A percentile compares a stretch with the other conserved stretches of the same genome.
These are phyloP conservation scores for Colletotrichum sp. DNA, from an alignment of 2,329 filamentous ascomycete genomes.

Conservation along the genomic window DNA sequence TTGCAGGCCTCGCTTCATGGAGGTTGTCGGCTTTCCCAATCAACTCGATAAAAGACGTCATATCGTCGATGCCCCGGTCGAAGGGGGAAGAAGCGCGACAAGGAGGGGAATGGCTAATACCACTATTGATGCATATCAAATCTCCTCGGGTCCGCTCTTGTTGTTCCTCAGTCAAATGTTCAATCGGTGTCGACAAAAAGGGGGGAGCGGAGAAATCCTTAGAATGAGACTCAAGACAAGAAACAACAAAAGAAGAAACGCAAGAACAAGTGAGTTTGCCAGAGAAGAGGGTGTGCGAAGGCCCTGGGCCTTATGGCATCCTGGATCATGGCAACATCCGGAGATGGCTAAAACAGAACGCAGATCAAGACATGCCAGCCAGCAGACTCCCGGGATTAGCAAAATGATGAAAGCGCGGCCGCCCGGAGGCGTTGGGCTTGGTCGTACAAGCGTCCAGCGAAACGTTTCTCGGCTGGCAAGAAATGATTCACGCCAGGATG, in stretches of 20 bases:
- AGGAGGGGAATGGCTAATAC: not conserved
- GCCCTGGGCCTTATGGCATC: not conserved
- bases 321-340: not conserved
- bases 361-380: not conserved
- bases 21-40: slow-evolving; percentile 21
- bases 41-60: slow-evolving; percentile 9
- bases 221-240: not conserved
- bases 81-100: not conserved
- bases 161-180: not conserved
- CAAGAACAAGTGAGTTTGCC: not conserved
- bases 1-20: slow-evolving; percentile 4
- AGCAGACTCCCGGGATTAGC: not conserved
- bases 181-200: not conserved
- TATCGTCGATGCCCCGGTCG: not conserved
- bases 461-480: not conserved
- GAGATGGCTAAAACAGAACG: not conserved
- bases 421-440: not conserved
- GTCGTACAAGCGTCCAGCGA: not conserved
- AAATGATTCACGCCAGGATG: not conserved
- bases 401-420: not conserved
- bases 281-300: not conserved
- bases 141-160: not conserved
- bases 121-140: not conserved
- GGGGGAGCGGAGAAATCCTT: not conserved
- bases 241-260: not conserved